Base-by-base conservation (phyloP, 2,329 filamentous ascomycete species). In the Exophiala dermatitidis region DNA sequence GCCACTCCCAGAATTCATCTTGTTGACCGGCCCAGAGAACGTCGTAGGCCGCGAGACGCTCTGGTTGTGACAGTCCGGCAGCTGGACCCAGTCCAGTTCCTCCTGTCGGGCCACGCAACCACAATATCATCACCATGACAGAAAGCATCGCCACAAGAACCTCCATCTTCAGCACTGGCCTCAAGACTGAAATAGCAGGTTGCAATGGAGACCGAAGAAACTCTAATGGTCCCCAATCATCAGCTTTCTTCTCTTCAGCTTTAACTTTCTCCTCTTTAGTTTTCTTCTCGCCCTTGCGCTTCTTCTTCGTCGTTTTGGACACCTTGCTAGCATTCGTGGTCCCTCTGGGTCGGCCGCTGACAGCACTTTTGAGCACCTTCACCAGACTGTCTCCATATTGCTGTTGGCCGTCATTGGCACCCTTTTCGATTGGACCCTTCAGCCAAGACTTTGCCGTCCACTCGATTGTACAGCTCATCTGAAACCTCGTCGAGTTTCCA, bases 391-490 rank as follows among this genome's bases (percentile, higher is more conserved):
- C 90, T 58, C 86, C 87, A 67, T 94, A 95, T 53, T 84, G 78
- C 5, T 77, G 78, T 70, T 98, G 93, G 30, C 93, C 93, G 52
- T 96, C 90, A 58, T 86, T 90, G 41, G 90, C 89, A 55, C 89
- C 91, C 69, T 95, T 96, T 68, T 98, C 93, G 62, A 98, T 98
- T 1, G 93, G 88, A 58, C 87, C 90, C 74, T 93, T 96, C 43
- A 98, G 74, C 93, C 93, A 98, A 74, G 90, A 96, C 77, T 97
- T 98, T 63, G 90, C 90, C 2, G 85, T 85, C 94, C 94, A 98
- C 66, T 98, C 94, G 41, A 96, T 87, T 1, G 83, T 85, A 68
- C 89, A 96, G 61, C 85, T 96, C 72, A 91, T 85, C 57, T 93
- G 82, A 31, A 98, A 73, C 30, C 90, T 81, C 1, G 94, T 98